Percentiles rank a stretch among this genome's conserved stretches.
phyloP scores from a whole-genome alignment of 192 early-diverging fungal species.

The Linnemannia elongata region DNA sequence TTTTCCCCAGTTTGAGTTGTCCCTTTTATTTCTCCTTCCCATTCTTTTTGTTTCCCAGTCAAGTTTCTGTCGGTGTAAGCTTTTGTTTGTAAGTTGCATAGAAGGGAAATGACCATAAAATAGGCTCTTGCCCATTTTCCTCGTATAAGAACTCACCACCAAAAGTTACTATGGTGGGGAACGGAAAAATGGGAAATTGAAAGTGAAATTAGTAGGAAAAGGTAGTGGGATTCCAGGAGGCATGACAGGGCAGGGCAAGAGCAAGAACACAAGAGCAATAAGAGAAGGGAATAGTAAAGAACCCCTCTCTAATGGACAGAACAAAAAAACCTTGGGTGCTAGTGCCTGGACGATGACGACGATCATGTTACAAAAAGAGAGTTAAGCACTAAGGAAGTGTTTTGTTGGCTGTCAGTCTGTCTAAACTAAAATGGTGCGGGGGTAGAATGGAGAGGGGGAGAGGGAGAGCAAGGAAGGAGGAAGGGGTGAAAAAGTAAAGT shows the following conservation, averaged over 20 bases:
- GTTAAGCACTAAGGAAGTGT: neutral
- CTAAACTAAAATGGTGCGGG: slow-evolving; percentile 6
- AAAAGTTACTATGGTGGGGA: neutral
- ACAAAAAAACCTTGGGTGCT: neutral
- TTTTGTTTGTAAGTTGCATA: neutral
- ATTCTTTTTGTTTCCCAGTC: neutral
- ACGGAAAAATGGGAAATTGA: neutral
- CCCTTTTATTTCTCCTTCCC: neutral
- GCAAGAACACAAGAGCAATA: neutral
- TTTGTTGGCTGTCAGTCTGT: neutral
- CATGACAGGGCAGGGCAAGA: neutral
- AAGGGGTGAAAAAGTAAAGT: neutral
- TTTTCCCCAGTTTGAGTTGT: neutral
- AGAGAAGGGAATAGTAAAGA: neutral
- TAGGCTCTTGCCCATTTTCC: neutral
- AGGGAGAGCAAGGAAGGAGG: neutral
- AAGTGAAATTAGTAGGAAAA: neutral
- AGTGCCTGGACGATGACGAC: slow-evolving; percentile 6
- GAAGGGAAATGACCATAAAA: neutral
- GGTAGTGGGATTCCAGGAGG: neutral
- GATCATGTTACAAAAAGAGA: neutral
- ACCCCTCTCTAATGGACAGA: neutral
- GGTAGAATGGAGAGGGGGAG: neutral
- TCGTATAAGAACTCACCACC: neutral
- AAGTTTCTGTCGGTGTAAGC: neutral